Percentiles rank a stretch among this genome's conserved stretches.
These are phyloP conservation scores for Lactifluus echinatus DNA, from an alignment of 768 basidiomycete species.

Conservation along the genomic window DNA sequence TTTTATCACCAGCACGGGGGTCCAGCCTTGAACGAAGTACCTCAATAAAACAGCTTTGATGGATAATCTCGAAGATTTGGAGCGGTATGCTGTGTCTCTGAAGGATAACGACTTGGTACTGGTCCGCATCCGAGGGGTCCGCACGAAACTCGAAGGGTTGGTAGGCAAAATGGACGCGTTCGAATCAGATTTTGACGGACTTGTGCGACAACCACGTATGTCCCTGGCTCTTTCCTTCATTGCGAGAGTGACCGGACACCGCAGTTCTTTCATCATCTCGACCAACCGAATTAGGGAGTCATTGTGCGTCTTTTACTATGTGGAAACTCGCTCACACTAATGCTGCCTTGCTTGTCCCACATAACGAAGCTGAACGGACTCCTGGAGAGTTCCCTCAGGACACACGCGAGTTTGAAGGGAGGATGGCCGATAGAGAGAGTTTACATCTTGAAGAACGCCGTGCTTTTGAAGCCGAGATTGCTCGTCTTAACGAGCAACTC, in stretches of 20 bases:
- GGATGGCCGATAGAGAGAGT: conserved; percentile 45
- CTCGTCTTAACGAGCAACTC: conserved; percentile 39
- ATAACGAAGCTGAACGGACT: conserved; percentile 60
- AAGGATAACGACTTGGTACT: conserved; percentile 36
- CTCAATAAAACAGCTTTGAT: conserved; percentile 41
- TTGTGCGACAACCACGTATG: conserved; percentile 75
- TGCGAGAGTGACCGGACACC: background rate
- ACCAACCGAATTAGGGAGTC: conserved; percentile 53
- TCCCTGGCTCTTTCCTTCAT: background rate
- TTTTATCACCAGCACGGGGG: background rate
- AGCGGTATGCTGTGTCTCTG: conserved; percentile 40
- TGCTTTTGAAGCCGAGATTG: conserved; percentile 45
- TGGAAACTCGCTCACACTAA: background rate
- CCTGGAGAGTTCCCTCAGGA: conserved; percentile 63
- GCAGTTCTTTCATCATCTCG: conserved; percentile 70
- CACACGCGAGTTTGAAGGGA: conserved; percentile 47
- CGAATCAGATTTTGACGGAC: conserved; percentile 71
- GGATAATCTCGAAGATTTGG: conserved; percentile 53
- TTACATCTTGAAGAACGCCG: conserved; percentile 49
- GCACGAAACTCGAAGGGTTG: conserved; percentile 54
- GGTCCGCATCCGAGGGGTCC: conserved; percentile 51
- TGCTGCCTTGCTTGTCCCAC: background rate
- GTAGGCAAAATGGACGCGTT: conserved; percentile 70
- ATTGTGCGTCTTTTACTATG: conserved; percentile 42
- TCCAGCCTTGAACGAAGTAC: background rate